A percentile compares a stretch with the other conserved stretches of the same genome.
Conservation (phyloP, 768 basidiomycete species). For the Vararia minispora region DNA sequence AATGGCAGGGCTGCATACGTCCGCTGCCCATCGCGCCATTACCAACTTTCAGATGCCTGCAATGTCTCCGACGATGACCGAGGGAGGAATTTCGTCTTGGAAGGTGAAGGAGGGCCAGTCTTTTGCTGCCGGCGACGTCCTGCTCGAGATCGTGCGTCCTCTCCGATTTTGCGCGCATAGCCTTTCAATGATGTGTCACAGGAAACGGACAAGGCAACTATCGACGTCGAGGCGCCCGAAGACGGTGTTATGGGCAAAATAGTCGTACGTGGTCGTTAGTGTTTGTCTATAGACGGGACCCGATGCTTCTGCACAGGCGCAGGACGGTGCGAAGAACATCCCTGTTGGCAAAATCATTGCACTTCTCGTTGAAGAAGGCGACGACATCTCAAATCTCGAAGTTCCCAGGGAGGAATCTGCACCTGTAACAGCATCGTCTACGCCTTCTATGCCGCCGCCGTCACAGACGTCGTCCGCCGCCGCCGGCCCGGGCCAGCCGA, state of each 20-base stretch:
- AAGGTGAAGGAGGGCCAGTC: slow-evolving; percentile 79
- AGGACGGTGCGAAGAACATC: slow-evolving; percentile 76
- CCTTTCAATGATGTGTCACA: slow-evolving; percentile 20
- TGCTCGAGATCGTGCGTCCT: slow-evolving; percentile 74
- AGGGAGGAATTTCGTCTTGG: slow-evolving; percentile 87
- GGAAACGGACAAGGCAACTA: slow-evolving; percentile 94
- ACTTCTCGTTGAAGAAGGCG: slow-evolving; percentile 89
- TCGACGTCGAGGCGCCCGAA: slow-evolving; percentile 98
- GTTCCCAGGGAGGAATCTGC: slow-evolving; percentile 33
- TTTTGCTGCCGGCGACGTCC: slow-evolving; percentile 72
- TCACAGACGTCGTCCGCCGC: slow-evolving; percentile 12
- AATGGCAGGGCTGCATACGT: slow-evolving; percentile 41
- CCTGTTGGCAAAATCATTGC: slow-evolving; percentile 86
- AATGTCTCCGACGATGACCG: slow-evolving; percentile 96
- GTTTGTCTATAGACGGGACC: neutral
- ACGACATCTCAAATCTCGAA: slow-evolving; percentile 83
- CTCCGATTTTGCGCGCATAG: neutral
- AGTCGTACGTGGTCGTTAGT: slow-evolving; percentile 43
- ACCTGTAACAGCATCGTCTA: slow-evolving; percentile 19
- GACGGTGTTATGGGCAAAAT: slow-evolving; percentile 94
- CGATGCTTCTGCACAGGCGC: slow-evolving; percentile 29
- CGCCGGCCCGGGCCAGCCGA: slow-evolving; percentile 14
- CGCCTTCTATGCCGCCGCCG: slow-evolving; percentile 15
- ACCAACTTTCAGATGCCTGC: slow-evolving; percentile 86
- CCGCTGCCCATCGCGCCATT: slow-evolving; percentile 42